Percentiles rank a stretch among this genome's conserved stretches.
Evolutionary conservation across 306 rosid species (phyloP).

Genomic region (Pyrus communis): DNA sequence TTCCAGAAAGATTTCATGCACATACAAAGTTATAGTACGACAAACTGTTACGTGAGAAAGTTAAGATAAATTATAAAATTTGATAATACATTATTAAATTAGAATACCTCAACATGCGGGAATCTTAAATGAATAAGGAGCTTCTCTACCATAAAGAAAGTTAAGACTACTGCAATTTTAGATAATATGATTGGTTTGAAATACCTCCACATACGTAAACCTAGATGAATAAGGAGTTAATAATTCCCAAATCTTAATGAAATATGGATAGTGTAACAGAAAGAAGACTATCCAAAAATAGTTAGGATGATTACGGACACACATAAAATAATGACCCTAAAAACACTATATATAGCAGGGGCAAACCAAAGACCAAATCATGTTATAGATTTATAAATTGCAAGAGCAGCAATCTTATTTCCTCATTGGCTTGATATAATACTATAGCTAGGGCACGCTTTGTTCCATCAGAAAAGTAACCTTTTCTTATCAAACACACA

Average conservation of each 20-base stretch:
- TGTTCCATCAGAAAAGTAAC: not conserved
- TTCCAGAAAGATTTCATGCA: not conserved
- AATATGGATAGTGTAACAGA: too few relatives aligned
- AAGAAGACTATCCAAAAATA: too few relatives aligned
- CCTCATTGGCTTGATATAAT: not conserved
- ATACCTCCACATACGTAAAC: too few relatives aligned
- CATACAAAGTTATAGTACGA: not conserved
- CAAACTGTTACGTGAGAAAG: too few relatives aligned
- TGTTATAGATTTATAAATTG: too few relatives aligned
- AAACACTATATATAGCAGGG: not conserved
- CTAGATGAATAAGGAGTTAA: not conserved
- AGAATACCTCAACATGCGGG: not conserved
- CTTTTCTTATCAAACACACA: not conserved
- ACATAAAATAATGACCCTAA: not conserved
- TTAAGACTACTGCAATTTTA: too few relatives aligned
- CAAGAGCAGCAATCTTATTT: not conserved
- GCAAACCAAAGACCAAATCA: not conserved
- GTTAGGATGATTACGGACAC: not conserved
- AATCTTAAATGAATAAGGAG: not conserved
- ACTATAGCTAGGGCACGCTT: not conserved
- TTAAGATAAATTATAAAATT: too few relatives aligned
- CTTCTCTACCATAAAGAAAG: not conserved
- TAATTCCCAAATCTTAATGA: not conserved
- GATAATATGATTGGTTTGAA: too few relatives aligned
- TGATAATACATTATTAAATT: too few relatives aligned